Evolutionary conservation across 2,329 filamentous ascomycete species (phyloP), one percentile per base, ranked within the genome.

Genomic region (Rosellinia necatrix): DNA sequence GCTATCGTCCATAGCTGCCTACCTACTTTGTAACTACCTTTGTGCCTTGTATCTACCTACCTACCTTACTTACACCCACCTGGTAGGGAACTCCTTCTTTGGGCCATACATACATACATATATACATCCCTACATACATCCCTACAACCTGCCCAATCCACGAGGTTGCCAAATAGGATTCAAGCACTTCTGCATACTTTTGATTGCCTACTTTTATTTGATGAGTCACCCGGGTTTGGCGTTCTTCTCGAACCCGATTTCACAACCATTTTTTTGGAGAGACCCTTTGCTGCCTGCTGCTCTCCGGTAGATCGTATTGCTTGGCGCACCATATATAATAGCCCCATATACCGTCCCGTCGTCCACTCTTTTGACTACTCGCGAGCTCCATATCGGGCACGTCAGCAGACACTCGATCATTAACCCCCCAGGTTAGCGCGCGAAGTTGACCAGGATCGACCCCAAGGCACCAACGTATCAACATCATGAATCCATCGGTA

Each of bases 301-400:
- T 10, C 37, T 25, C 25, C 50, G 15, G 25, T 22, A 24, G 34
- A 34, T 32, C 24, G 15, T 17, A 17, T 27, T 41, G 34, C 57
- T 50, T 57, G 44, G 53, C 57, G 15, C 43, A 38, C 43, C 17
- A 27, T 60, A 54, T 60, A 58, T 59, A 53, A 48, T 7, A 17
- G 13, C 29, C 46, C 22, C 19, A 29, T 2, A n/a, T 30, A 10
- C 32, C 27, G 7, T 35, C n/a, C n/a, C n/a, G n/a, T n/a, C n/a
- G n/a, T 24, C 6, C 22, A n/a, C 10, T 40, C 32, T 21, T 19
- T 21, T 10, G n/a, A 15, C 35, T 51, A n/a, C 24, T 34, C 21
- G 12, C 30, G 21, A n/a, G 8, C 24, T 32, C 9, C 35, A 9
- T 29, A 15, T 17, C 12, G 24, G 37, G 25, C 37, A 15, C 30